Percentiles rank a stretch among this genome's conserved stretches.
phyloP scores from a whole-genome alignment of 1,284 basidiomycete species.

The Sanghuangporus baumii region DNA sequence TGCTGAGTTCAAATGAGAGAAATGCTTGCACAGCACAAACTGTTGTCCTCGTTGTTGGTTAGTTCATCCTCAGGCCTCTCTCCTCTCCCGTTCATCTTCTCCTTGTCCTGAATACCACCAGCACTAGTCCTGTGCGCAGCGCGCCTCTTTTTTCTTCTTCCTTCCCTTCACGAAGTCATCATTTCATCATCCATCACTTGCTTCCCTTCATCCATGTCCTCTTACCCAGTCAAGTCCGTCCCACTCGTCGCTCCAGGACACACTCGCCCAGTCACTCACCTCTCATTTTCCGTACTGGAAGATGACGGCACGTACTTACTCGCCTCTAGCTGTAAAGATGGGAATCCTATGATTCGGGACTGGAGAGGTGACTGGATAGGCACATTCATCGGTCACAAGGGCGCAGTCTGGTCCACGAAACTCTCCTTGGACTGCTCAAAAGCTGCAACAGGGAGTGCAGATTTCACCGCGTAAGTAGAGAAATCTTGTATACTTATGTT shows the following conservation, averaged over 20 bases:
- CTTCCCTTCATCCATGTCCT: conserved; percentile 20
- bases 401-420: conserved; percentile 97
- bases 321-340: conserved; percentile 95
- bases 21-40: too few species aligned
- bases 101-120: neutral
- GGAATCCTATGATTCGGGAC: conserved; percentile 92
- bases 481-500: neutral
- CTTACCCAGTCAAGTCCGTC: conserved; percentile 46
- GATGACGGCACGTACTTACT: conserved; percentile 83
- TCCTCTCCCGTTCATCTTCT: conserved; percentile 6
- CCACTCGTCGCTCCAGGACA: conserved; percentile 78
- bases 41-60: neutral
- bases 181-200: conserved; percentile 32
- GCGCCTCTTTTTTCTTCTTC: conserved; percentile 36
- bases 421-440: conserved; percentile 81
- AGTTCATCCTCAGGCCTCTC: neutral
- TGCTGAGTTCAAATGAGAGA: conserved; percentile 1
- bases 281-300: conserved; percentile 83
- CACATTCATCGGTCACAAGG: conserved; percentile 97
- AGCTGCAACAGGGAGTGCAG: conserved; percentile 92
- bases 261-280: conserved; percentile 87
- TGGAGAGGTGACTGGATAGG: conserved; percentile 99
- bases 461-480: conserved; percentile 87
- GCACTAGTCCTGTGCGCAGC: conserved; percentile 43
- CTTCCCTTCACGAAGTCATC: neutral